Percentiles rank a stretch among this genome's conserved stretches.
phyloP scores from a whole-genome alignment of 345 rosid genomes.

The Cardamine occulta region DNA sequence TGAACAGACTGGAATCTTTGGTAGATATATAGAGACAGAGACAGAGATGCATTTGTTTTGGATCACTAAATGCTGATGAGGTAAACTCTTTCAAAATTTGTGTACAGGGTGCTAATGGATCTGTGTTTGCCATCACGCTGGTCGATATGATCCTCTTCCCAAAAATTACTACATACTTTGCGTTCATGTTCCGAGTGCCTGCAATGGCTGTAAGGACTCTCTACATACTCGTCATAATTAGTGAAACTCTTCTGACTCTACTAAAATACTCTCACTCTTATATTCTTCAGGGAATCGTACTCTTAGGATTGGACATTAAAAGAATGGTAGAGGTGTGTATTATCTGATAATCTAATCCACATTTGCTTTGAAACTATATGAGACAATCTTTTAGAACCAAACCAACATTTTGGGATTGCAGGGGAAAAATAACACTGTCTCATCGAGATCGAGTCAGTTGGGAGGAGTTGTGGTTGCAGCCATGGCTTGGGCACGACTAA shows the following conservation, averaged over 20 bases:
- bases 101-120: constrained; percentile 79
- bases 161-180: constrained; percentile 62
- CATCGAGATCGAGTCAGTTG: constrained; percentile 62
- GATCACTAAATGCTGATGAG: background rate
- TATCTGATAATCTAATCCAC: constrained; percentile 10
- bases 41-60: constrained; percentile 7
- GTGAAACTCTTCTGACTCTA: constrained; percentile 18
- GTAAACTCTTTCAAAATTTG: background rate
- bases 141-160: constrained; percentile 78
- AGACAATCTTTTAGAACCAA: constrained; percentile 1
- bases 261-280: background rate
- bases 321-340: constrained; percentile 59
- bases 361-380: constrained; percentile 24
- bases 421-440: constrained; percentile 54
- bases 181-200: constrained; percentile 67
- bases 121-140: constrained; percentile 80
- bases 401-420: constrained; percentile 41
- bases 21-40: constrained; percentile 2
- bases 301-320: constrained; percentile 52
- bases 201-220: constrained; percentile 60
- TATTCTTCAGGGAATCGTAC: constrained; percentile 52
- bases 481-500: constrained; percentile 64
- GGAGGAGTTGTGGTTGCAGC: constrained; percentile 93
- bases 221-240: constrained; percentile 6
- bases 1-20: background rate